phyloP scores from a whole-genome alignment of 2,329 filamentous ascomycete genomes.

The Microcyclospora pomicola region DNA sequence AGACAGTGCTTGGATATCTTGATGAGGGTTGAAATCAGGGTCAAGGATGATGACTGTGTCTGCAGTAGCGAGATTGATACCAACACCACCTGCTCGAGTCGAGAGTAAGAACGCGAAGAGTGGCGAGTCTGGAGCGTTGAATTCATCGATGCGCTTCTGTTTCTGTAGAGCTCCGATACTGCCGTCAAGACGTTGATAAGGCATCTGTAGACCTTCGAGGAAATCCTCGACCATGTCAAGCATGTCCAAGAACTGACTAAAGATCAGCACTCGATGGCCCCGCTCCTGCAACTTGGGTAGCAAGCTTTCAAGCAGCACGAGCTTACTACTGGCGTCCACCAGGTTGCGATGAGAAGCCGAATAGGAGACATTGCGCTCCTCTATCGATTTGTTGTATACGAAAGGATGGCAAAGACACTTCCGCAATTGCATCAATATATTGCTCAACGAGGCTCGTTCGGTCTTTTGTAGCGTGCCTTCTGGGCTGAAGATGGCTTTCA shows the following conservation, averaged over 20 bases:
- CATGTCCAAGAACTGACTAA: conserved; percentile 87
- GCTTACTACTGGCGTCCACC: conserved; percentile 80
- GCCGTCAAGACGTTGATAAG: conserved; percentile 77
- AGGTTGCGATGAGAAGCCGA: conserved; percentile 61
- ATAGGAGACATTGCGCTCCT: conserved; percentile 57
- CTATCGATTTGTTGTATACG: conserved; percentile 79
- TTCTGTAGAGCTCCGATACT: conserved; percentile 67
- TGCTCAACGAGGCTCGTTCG: conserved; percentile 73
- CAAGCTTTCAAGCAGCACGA: conserved; percentile 71
- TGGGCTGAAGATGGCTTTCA: conserved; percentile 70
- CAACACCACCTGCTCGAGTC: conserved; percentile 87
- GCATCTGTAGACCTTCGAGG: conserved; percentile 56
- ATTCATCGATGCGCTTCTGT: conserved; percentile 86
- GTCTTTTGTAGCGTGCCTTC: conserved; percentile 44
- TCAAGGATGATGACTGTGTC: conserved; percentile 98
- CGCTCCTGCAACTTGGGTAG: conserved; percentile 73
- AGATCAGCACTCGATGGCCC: conserved; percentile 83
- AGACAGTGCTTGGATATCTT: conserved; percentile 90
- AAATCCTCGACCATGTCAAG: conserved; percentile 88
- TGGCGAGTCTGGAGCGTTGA: conserved; percentile 69
- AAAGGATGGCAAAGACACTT: conserved; percentile 96
- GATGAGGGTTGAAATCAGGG: conserved; percentile 93
- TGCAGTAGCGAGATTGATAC: conserved; percentile 91
- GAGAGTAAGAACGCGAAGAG: conserved; percentile 87
- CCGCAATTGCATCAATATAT: conserved; percentile 87